Evolutionary conservation across 2,329 filamentous ascomycete genomes (phyloP).

Genomic region (Zymoseptoria pseudotritici): DNA sequence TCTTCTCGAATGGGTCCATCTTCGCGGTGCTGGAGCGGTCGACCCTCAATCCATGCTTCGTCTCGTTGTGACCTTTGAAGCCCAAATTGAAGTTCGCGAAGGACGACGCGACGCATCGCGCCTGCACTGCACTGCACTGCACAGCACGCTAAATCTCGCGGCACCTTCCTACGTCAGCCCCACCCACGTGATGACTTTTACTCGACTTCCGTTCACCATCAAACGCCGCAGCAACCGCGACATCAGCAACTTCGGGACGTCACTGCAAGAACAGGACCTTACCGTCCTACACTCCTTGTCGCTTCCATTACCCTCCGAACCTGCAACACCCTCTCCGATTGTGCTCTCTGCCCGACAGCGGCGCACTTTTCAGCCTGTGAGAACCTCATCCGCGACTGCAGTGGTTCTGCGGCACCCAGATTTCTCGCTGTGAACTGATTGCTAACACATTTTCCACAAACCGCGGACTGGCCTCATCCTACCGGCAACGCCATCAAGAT

Average conservation of each 20-base stretch:
- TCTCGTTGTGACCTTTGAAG: neutral
- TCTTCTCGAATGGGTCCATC: slow-evolving; percentile 16
- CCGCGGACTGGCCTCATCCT: slow-evolving; percentile 17
- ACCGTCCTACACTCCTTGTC: neutral
- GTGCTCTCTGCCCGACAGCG: neutral
- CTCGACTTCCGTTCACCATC: neutral
- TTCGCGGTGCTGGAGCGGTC: neutral
- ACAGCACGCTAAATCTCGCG: neutral
- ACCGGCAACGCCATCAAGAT: slow-evolving; percentile 22
- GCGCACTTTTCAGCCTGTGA: slow-evolving; percentile 20
- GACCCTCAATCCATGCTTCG: neutral
- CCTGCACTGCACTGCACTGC: neutral
- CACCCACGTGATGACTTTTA: neutral
- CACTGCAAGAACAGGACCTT: neutral
- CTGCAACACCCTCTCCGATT: neutral
- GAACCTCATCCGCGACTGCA: slow-evolving; percentile 18
- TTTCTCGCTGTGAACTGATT: slow-evolving; percentile 7
- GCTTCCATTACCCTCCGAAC: neutral
- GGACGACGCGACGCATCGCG: neutral
- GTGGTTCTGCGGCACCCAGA: slow-evolving; percentile 20
- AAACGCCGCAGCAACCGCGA: neutral
- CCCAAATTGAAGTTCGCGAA: neutral
- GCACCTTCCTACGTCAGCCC: neutral
- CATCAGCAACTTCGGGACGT: neutral
- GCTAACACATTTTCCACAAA: slow-evolving; percentile 23